Evolutionary conservation across 1,139 yeast genomes (phyloP), one percentile per base, ranked within the genome.

Genomic region (Diutina pseudorugosa): DNA sequence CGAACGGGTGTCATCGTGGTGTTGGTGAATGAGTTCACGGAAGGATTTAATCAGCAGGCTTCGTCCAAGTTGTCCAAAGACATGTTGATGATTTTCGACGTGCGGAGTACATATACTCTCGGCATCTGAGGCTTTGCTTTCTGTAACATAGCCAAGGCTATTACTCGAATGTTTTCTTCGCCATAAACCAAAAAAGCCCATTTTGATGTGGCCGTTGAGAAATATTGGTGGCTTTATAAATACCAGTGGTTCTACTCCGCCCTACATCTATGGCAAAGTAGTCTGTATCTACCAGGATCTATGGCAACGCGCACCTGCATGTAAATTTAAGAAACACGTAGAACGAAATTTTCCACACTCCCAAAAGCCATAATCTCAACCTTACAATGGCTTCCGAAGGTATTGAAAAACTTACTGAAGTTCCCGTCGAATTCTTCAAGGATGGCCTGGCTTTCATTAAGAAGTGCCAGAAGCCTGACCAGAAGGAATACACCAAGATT

Each of bases 391-490:
- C 49, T 9, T 25, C 49, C 49, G 84, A 79, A 67, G 83, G 83
- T 64, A 75, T 87, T 67, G 96, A 88, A 70, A 88, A 87, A 72
- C 67, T 89, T 58, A 80, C 94, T 50, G 96, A 91, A 67, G 85
- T 88, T 58, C 97, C 98, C 60, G 78, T 83, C 60, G 96, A 89
- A 66, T 90, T 91, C 75, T 75, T 90, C 71, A 87, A 82, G 72
- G 97, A 91, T 63, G 96, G 98, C 58, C 72, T 83, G 57, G 89
- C 91, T 56, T 93, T 93, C 69, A 76, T 93, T 62, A 80, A 81
- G 68, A 88, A 89, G 72, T 91, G 98, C 75, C 86, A 93, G 66
- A 93, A 91, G 73, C 98, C 98, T 60, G 85, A 84, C 68, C 75
- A 78, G 67, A 86, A 85, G 70, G 98, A 93, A 73, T 91, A 87